Base-by-base conservation (phyloP, 495 filamentous ascomycete species). In the Bacidia rubella region DNA sequence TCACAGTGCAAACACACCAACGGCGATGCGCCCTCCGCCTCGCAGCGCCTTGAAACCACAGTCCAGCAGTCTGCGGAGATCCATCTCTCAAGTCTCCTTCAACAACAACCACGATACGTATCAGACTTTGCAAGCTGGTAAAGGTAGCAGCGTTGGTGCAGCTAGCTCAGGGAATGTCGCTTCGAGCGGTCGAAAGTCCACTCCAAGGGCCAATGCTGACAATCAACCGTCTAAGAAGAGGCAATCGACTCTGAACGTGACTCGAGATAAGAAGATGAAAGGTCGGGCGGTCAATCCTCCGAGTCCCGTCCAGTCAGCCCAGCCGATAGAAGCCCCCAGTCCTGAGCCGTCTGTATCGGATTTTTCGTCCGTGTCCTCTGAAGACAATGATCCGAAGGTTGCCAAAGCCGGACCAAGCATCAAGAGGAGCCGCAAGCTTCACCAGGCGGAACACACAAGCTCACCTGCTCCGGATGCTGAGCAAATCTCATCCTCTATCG, bases 331-430 rank as follows among this genome's bases (percentile, higher is more conserved):
- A 21, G 24, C 22, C 25, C 7, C 44, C 7, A 10, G 11, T 46
- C 48, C 51, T 2, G 57, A 47, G 3, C 29, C 39, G 20, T 44
- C 44, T 17, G 53, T 43, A 12, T 49, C 35, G n/a, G 29, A 42
- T 11, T 56, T 46, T 4, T 46, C 51, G 11, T 54, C 48, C 21
- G 17, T 35, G 17, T 57, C 56, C 2, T 50, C 54, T 29, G 51
- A 61, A 23, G 42, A 29, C 15, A 27, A 35, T n/a, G 56, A 51
- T 10, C 27, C 29, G 15, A 32, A 54, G 15, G 51, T 49, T 15
- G 42, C 46, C 21, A 55, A 58, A 45, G 56, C 56, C 41, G 59
- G 59, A 2, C 59, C 59, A 41, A 58, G 56, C 23, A 53, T 53
- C 1, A 58, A 47, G 43, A 54, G 50, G 47, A 57, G 39, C 24